A percentile compares a stretch with the other conserved stretches of the same genome.
phyloP scores from a whole-genome alignment of 1,139 yeast genomes.

The Geotrichum fermentans region DNA sequence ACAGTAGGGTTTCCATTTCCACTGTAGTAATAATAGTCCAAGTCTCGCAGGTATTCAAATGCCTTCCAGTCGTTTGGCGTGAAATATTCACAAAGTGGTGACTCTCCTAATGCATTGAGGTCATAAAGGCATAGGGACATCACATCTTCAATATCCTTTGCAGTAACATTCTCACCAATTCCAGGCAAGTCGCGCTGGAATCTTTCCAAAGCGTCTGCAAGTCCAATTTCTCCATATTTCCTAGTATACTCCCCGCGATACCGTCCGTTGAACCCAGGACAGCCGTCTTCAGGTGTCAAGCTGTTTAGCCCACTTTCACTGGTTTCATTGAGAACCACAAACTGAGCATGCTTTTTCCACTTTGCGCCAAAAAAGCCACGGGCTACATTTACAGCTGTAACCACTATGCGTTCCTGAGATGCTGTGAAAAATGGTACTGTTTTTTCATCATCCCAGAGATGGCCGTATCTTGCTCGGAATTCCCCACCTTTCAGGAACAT shows the following conservation, averaged over 20 bases:
- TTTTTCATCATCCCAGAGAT: slow-evolving; percentile 36
- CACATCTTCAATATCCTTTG: slow-evolving; percentile 43
- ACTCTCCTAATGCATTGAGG: slow-evolving; percentile 50
- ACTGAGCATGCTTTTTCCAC: slow-evolving; percentile 34
- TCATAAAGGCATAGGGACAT: slow-evolving; percentile 56
- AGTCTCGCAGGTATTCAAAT: slow-evolving; percentile 46
- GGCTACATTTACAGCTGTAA: slow-evolving; percentile 41
- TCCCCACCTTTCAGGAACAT: slow-evolving; percentile 35
- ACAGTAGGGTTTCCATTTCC: slow-evolving; percentile 52
- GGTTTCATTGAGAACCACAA: slow-evolving; percentile 39
- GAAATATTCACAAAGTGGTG: slow-evolving; percentile 53
- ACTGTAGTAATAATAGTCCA: slow-evolving; percentile 46
- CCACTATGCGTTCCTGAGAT: slow-evolving; percentile 40
- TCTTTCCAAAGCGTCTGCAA: slow-evolving; percentile 38
- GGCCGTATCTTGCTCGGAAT: slow-evolving; percentile 37
- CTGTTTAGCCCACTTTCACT: slow-evolving; percentile 41
- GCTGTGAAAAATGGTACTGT: slow-evolving; percentile 39
- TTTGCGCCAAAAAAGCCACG: slow-evolving; percentile 41
- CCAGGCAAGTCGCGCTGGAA: slow-evolving; percentile 42
- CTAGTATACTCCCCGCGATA: slow-evolving; percentile 23
- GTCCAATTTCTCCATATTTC: slow-evolving; percentile 8
- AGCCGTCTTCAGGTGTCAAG: slow-evolving; percentile 35
- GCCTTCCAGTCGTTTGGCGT: slow-evolving; percentile 51
- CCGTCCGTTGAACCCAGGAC: slow-evolving; percentile 23
- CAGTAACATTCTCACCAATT: slow-evolving; percentile 37